Percentiles rank a stretch among this genome's conserved stretches.
These are phyloP conservation scores for Paecilomyces niveus DNA, from an alignment of 2,329 filamentous ascomycete species.

Conservation along the genomic window DNA sequence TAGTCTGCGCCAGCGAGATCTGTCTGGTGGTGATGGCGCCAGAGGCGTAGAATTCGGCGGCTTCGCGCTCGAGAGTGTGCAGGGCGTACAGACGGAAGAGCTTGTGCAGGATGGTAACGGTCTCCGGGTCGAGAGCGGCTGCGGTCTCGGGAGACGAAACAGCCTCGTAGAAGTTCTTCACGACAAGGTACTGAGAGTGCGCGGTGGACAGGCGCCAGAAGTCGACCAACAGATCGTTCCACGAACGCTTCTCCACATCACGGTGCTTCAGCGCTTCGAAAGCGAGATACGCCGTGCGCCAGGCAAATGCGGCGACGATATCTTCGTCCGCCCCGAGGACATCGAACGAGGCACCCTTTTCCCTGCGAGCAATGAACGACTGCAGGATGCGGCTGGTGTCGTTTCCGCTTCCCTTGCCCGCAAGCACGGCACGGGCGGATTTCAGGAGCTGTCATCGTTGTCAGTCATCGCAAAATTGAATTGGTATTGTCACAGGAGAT, in stretches of 20 bases:
- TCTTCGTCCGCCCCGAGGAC: slow-evolving; percentile 64
- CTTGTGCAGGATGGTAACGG: slow-evolving; percentile 54
- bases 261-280: slow-evolving; percentile 69
- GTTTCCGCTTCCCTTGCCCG: slow-evolving; percentile 57
- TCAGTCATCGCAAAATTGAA: neutral
- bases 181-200: slow-evolving; percentile 68
- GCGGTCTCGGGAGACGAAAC: slow-evolving; percentile 51
- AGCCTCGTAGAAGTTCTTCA: slow-evolving; percentile 70
- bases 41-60: slow-evolving; percentile 65
- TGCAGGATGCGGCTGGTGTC: slow-evolving; percentile 62
- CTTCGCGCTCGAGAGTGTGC: slow-evolving; percentile 61
- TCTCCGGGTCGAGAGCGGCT: slow-evolving; percentile 51
- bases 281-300: slow-evolving; percentile 66
- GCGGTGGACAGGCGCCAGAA: slow-evolving; percentile 71
- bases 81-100: slow-evolving; percentile 61
- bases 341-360: slow-evolving; percentile 68
- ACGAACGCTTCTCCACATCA: slow-evolving; percentile 66
- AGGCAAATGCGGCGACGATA: slow-evolving; percentile 66
- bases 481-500: neutral
- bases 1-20: slow-evolving; percentile 62
- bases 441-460: slow-evolving; percentile 52
- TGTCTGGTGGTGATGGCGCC: slow-evolving; percentile 64
- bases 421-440: slow-evolving; percentile 63
- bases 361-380: slow-evolving; percentile 57
- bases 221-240: slow-evolving; percentile 71